Base-by-base conservation (phyloP, 345 rosid genomes). In the Hypericum perforatum region DNA sequence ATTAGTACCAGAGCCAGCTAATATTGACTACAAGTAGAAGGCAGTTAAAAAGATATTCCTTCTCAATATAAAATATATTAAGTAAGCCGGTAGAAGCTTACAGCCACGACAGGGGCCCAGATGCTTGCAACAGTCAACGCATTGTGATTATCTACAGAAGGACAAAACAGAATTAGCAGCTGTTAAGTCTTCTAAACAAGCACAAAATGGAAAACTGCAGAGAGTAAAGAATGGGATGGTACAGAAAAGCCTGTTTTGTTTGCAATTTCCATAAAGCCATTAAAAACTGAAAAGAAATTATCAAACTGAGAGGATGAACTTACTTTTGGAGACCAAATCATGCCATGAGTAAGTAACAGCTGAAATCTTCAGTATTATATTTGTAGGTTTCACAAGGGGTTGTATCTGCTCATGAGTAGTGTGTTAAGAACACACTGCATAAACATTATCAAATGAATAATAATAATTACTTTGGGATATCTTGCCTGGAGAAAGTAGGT, bases 401-500 rank as follows among this genome's bases (percentile, higher is more conserved):
- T 61, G 75, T 72, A 92, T 92, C 98, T 92, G 91, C 74, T 74
- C 47, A 12, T 51, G 10, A 13, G 60, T 29, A 63, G 63, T 39
- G 54, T 22, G 48, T 43, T 9, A 59, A 52, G 41, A 8, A 55
- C 7, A 45, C 49, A 41, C 36, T 11, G 9, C 13, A 16, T 11
- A 8, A 9, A 39, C 13, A 29, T 11, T 42, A 41, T 48, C 43
- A 49, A 57, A 53, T 41, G 42, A 6, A 45, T 60, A 22, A 64
- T 43, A 43, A 45, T 47, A 62, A 22, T 1, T 1, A 22, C 4
- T 22, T 22, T 22, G 32, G 32, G 36, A 51, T 36, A 8, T 38
- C 94, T 85, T 83, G 67, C 98, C 95, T 92, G 97, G 73, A 92
- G 95, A 77, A 92, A 92, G 77, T 92, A 92, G 9, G 98, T 80